Evolutionary conservation across 129 eudicot genomes (phyloP).

Genomic region (Lactuca saligna): DNA sequence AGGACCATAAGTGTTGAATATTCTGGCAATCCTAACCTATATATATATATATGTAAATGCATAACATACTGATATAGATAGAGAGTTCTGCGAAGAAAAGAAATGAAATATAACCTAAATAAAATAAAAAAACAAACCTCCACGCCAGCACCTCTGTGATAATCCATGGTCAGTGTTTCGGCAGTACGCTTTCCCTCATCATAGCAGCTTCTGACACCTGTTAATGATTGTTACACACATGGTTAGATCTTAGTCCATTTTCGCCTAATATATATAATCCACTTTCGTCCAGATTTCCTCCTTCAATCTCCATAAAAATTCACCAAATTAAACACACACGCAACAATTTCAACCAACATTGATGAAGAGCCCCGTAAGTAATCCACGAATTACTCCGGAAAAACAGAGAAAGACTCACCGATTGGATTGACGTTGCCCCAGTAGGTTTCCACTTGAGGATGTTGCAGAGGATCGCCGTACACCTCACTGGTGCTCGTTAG

Average conservation of each 20-base stretch:
- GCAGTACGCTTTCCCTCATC: constrained; percentile 92
- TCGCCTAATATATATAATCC: background rate
- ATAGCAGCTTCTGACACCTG: constrained; percentile 92
- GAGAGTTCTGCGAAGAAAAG: background rate
- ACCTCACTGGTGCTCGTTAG: constrained; percentile 90
- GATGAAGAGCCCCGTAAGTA: background rate
- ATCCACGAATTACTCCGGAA: background rate
- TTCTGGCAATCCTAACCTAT: constrained; percentile 79
- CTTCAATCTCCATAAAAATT: background rate
- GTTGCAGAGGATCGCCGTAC: constrained; percentile 82
- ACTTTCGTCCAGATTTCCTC: background rate
- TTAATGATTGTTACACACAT: constrained; percentile 1
- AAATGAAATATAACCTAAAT: background rate
- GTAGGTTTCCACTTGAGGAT: constrained; percentile 78
- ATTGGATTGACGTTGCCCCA: constrained; percentile 93
- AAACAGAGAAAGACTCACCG: constrained; percentile 33
- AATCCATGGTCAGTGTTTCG: constrained; percentile 82
- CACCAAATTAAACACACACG: background rate
- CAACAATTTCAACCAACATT: background rate
- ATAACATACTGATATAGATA: background rate
- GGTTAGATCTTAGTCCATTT: constrained; percentile 8
- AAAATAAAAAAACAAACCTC: constrained; percentile 47
- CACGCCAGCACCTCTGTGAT: constrained; percentile 78
- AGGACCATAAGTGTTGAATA: constrained; percentile 87
- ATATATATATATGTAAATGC: constrained; percentile 8